These are phyloP conservation scores for Metarhizium anisopliae DNA, from an alignment of 2,329 filamentous ascomycete species.

Conservation along the genomic window DNA sequence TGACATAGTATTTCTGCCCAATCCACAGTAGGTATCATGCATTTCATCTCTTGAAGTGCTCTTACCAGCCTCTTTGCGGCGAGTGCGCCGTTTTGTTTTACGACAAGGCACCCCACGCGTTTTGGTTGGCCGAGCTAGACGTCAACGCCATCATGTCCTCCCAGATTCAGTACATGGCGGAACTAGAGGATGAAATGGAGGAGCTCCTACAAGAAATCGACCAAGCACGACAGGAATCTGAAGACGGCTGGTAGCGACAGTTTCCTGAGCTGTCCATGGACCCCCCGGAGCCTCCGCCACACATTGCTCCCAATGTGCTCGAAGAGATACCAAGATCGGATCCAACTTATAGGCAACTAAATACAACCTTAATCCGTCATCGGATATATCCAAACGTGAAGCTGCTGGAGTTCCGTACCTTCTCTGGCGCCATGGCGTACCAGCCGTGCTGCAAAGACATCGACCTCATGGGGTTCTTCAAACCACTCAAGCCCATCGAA, in stretches of 20 bases:
- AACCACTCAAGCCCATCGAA: constrained; percentile 13
- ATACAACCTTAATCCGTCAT: constrained; percentile 15
- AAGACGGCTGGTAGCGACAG: background rate
- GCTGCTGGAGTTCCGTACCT: constrained; percentile 19
- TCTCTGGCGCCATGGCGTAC: constrained; percentile 16
- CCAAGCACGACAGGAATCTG: background rate
- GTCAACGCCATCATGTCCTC: constrained; percentile 3
- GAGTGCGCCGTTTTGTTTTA: constrained; percentile 24
- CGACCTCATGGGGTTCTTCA: constrained; percentile 13
- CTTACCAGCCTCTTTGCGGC: constrained; percentile 21
- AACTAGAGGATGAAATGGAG: constrained; percentile 2
- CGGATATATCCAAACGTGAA: constrained; percentile 10
- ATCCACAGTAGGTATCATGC: constrained; percentile 19
- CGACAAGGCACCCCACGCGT: constrained; percentile 3
- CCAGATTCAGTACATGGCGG: background rate
- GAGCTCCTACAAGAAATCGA: constrained; percentile 4
- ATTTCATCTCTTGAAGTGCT: constrained; percentile 8
- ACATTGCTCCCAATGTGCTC: background rate
- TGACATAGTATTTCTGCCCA: constrained; percentile 22
- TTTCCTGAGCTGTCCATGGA: background rate
- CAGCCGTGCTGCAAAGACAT: constrained; percentile 20
- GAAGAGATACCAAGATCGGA: constrained; percentile 15
- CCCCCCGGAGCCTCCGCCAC: background rate
- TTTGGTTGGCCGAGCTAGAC: constrained; percentile 16
- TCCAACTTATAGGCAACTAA: constrained; percentile 13